Evolutionary conservation across 148 eudicot species (phyloP).

Genomic region (Agrostemma githago): DNA sequence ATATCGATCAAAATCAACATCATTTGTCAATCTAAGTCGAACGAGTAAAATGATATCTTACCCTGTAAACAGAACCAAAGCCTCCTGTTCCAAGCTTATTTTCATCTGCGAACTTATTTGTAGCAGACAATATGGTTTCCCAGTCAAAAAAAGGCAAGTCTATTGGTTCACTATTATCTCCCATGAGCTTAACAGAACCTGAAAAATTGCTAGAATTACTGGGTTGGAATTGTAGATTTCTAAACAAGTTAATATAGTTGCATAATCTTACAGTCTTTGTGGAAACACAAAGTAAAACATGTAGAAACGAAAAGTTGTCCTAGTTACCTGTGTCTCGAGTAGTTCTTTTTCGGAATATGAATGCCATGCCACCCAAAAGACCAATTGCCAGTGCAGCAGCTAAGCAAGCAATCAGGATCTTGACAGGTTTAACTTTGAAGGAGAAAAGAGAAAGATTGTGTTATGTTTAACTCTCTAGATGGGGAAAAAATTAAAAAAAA

Average conservation of each 20-base stretch:
- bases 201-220: neutral
- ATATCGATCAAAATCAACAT: neutral
- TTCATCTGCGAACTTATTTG: slow-evolving; percentile 22
- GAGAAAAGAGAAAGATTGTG: neutral
- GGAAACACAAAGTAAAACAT: neutral
- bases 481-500: no score
- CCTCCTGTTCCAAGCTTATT: slow-evolving; percentile 29
- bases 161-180: slow-evolving; percentile 17
- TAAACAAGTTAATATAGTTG: neutral
- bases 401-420: slow-evolving; percentile 19
- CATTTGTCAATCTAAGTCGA: neutral
- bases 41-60: neutral
- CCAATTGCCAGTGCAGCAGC: slow-evolving; percentile 20
- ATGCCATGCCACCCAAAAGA: slow-evolving; percentile 2
- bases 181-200: slow-evolving; percentile 16
- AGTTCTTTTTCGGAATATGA: slow-evolving; percentile 7
- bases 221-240: neutral
- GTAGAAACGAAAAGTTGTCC: neutral
- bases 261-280: neutral
- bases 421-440: neutral
- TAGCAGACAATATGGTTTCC: slow-evolving; percentile 27
- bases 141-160: slow-evolving; percentile 23
- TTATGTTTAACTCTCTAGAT: neutral
- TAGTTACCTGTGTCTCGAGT: slow-evolving; percentile 11
- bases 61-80: slow-evolving; percentile 27